Conservation (phyloP, 176 grass and related monocot species). For the Ensete glaucum region DNA sequence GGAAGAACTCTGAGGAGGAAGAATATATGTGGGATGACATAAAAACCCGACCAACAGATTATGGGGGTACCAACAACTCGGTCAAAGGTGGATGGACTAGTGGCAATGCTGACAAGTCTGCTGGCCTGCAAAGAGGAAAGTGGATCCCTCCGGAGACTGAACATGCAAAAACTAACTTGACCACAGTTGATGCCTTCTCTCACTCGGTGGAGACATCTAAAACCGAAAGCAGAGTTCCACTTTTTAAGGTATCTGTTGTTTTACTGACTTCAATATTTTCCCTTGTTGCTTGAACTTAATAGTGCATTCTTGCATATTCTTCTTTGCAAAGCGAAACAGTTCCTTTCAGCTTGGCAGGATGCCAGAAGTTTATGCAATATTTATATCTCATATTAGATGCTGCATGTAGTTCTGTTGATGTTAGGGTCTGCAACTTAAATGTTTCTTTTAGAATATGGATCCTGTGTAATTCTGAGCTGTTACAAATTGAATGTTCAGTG, state of each 20-base stretch:
- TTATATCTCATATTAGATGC: neutral
- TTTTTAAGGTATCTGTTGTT: constrained; percentile 43
- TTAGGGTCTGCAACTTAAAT: neutral
- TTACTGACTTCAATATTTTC: neutral
- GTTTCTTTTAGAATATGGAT: neutral
- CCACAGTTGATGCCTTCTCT: constrained; percentile 31
- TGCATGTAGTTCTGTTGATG: neutral
- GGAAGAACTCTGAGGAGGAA: constrained; percentile 98
- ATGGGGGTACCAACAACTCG: constrained; percentile 28
- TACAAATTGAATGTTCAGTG: neutral
- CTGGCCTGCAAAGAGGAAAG: constrained; percentile 41
- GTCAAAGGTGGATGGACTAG: constrained; percentile 55
- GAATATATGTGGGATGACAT: constrained; percentile 88
- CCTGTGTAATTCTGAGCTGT: neutral
- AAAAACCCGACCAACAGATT: constrained; percentile 29
- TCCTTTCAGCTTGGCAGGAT: neutral
- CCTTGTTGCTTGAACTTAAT: neutral
- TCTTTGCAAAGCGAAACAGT: neutral
- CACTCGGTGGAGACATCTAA: constrained; percentile 30
- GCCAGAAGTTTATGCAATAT: neutral
- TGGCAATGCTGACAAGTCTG: constrained; percentile 39
- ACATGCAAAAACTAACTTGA: constrained; percentile 22
- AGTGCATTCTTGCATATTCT: neutral
- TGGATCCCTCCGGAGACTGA: constrained; percentile 27
- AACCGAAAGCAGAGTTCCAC: constrained; percentile 29